Base-by-base conservation (phyloP, 2,329 filamentous ascomycete genomes). In the Zalaria obscura region DNA sequence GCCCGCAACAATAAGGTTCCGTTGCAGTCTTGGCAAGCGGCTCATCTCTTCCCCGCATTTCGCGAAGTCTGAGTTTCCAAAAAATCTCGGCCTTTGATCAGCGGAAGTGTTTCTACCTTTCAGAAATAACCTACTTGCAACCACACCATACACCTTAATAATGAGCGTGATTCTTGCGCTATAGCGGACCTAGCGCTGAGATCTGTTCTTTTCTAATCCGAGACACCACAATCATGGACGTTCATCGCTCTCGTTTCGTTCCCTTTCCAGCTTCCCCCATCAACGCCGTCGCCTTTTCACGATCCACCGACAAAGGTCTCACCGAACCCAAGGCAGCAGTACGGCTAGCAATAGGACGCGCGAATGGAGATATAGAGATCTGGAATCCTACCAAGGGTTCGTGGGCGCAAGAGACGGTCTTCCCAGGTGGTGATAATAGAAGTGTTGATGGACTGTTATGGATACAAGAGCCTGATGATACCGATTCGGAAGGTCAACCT, bases 201-300 rank as follows among this genome's bases (percentile, higher is more conserved):
- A 32, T 7, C 29, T 32, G 7, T 32, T 32, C 29, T 32, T n/a
- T n/a, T n/a, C 29, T 3, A 32, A 32, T 32, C 29, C 29, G 29
- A 7, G n/a, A 32, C 18, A 18, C 18, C 18, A 18, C 18, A 18
- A 52, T 38, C 45, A 95, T 96, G 89, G 89, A 96, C 65, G 81
- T 98, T 59, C 91, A 98, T 69, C 85, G 91, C 55, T 93, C 88
- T 58, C 85, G 91, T 58, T 98, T 98, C 66, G 83, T 98, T 52
- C 83, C 84, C 34, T 96, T 84, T 64, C 86, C 87, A 49, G 82
- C 86, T 5, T 86, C 86, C 45, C 81, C 87, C 44, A 95, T 98
- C 64, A 96, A 94, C 65, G 81, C 86, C 48, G 76, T 96, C 57
- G 86, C 89, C 50, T 96, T 98, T 62, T 94, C 91, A 4, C 84